A percentile compares a stretch with the other conserved stretches of the same genome.
These are phyloP conservation scores for Botrytis medusae DNA, from an alignment of 2,329 filamentous ascomycete genomes.

Conservation along the genomic window DNA sequence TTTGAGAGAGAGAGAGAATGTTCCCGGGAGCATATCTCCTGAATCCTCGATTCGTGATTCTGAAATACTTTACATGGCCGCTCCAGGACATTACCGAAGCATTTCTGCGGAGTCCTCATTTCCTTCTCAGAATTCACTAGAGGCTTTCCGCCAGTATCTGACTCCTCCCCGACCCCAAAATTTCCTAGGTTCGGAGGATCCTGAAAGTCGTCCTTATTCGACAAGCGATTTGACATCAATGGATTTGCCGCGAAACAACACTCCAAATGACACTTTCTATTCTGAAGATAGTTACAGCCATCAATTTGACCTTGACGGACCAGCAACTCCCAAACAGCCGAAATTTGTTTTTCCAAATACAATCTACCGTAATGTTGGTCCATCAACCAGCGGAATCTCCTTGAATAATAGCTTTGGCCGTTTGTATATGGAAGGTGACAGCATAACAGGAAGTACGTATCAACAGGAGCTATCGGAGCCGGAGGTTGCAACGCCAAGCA, in stretches of 20 bases:
- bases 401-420: slow-evolving; percentile 11
- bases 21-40: not conserved
- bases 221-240: slow-evolving; percentile 26
- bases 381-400: not conserved
- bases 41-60: slow-evolving; percentile 12
- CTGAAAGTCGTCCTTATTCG: slow-evolving; percentile 25
- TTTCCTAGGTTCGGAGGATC: not conserved
- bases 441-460: slow-evolving; percentile 2
- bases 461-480: not conserved
- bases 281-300: not conserved
- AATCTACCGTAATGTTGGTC: not conserved
- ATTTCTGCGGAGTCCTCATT: not conserved
- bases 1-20: not conserved
- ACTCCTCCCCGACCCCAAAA: slow-evolving; percentile 9
- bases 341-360: slow-evolving; percentile 1
- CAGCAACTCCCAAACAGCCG: slow-evolving; percentile 10
- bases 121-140: not conserved
- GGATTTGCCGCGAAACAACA: slow-evolving; percentile 22
- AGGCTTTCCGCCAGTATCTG: slow-evolving; percentile 14
- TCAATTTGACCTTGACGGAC: not conserved
- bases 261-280: slow-evolving; percentile 15
- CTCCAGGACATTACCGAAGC: not conserved
- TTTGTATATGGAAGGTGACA: slow-evolving; percentile 11
- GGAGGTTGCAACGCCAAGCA: not conserved
- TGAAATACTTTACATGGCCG: slow-evolving; percentile 14